Evolutionary conservation across 345 rosid species (phyloP), one percentile per base, ranked within the genome.

Genomic region (Aurinia saxatilis): DNA sequence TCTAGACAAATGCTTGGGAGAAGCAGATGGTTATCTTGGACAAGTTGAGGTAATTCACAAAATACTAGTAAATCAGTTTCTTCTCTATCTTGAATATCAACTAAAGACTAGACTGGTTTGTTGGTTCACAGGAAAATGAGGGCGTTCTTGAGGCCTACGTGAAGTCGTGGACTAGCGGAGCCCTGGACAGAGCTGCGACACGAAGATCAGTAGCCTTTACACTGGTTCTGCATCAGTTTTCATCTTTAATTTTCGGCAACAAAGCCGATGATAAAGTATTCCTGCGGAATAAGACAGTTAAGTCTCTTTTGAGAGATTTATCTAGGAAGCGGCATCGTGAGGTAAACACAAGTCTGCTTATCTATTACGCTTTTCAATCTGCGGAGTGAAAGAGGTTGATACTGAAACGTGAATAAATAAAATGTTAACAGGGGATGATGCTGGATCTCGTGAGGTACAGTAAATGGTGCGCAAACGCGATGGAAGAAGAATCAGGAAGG

Each of bases 141-240:
- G 81, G 34, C 17, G 78, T 88, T 60, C 70, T 88, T 50, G 90
- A 88, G 72, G 92, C 84, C 8, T 88, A 88, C 55, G 77, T 73
- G 46, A 88, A 88, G 68, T 76, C 96, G 10, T 88, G 96, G 98
- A 74, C 77, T 35, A 66, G 88, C 29, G 87, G 89, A 56, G 82
- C 87, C 40, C 80, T 91, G 36, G 98, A 91, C 74, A 79, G 79
- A 77, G 90, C 96, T 35, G 79, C 75, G 50, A 55, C 60, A 16
- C 81, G 90, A 66, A 72, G 80, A 73, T 78, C 96, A 50, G 52
- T 83, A 60, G 92, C 91, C 47, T 83, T 51, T 46, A 59, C 81
- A 0, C 68, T 91, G 17, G 84, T 73, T 53, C 33, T 91, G 57
- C 92, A 88, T 68, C 95, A 91, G 33, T 67, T 85, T 35, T 82